Evolutionary conservation across 768 basidiomycete genomes (phyloP).

Genomic region (Kwoniella pini): DNA sequence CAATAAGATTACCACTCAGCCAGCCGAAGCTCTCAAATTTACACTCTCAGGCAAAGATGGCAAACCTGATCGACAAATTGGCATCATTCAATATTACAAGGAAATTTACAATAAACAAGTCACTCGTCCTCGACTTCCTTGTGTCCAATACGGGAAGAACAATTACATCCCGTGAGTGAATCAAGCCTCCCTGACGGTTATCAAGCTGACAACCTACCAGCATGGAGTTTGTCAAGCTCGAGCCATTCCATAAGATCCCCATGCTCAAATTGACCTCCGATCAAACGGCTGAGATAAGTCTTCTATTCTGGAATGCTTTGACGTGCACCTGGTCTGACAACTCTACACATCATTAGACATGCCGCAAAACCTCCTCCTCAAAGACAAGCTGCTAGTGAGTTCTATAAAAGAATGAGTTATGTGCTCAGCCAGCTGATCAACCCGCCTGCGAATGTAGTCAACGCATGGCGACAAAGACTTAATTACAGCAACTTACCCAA

Average conservation of each 20-base stretch:
- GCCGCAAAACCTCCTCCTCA: conserved; percentile 51
- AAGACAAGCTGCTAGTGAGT: conserved; percentile 35
- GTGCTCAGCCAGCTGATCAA: conserved; percentile 2
- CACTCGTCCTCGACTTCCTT: conserved; percentile 47
- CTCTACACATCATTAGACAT: conserved; percentile 49
- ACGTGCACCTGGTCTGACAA: conserved; percentile 22
- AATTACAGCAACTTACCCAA: conserved; percentile 45
- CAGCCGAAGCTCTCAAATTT: conserved; percentile 46
- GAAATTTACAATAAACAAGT: conserved; percentile 45
- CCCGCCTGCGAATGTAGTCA: too few species aligned
- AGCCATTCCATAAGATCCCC: conserved; percentile 47
- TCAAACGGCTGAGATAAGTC: conserved; percentile 38
- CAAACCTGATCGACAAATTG: conserved; percentile 33
- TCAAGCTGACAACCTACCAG: conserved; percentile 13
- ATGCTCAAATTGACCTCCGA: conserved; percentile 41
- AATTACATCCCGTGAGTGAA: conserved; percentile 50
- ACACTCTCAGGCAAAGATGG: conserved; percentile 44
- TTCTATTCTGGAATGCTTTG: background rate
- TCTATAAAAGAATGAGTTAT: background rate
- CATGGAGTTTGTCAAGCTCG: conserved; percentile 46
- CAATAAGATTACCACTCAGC: conserved; percentile 35
- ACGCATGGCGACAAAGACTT: conserved; percentile 45
- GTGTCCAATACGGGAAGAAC: conserved; percentile 44
- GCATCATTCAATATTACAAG: conserved; percentile 46
- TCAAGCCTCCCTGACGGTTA: too few species aligned